A percentile compares a stretch with the other conserved stretches of the same genome.
Conservation (phyloP, 306 rosid genomes). For the Heteromeles arbutifolia region DNA sequence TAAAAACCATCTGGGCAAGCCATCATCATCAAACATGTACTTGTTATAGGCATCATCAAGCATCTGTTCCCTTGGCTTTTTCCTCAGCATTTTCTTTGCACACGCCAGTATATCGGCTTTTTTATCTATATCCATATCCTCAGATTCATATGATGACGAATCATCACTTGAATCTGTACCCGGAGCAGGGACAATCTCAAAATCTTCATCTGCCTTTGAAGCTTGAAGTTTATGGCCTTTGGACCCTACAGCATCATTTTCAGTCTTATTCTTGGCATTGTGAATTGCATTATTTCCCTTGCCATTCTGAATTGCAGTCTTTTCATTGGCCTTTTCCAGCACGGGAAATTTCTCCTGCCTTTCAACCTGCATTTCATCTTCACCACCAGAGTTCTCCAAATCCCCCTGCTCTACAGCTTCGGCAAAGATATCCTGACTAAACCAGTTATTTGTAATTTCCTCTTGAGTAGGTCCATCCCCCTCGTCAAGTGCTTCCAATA, state of each 20-base stretch:
- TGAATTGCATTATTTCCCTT: neutral
- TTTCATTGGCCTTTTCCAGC: slow-evolving; percentile 34
- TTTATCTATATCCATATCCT: slow-evolving; percentile 31
- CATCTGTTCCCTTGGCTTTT: slow-evolving; percentile 59
- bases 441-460: slow-evolving; percentile 76
- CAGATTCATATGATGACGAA: slow-evolving; percentile 64
- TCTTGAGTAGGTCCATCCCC: slow-evolving; percentile 60
- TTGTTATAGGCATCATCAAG: slow-evolving; percentile 79
- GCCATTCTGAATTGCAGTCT: slow-evolving; percentile 9
- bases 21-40: slow-evolving; percentile 71
- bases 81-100: slow-evolving; percentile 78
- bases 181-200: slow-evolving; percentile 80
- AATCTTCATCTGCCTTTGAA: slow-evolving; percentile 42
- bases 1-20: slow-evolving; percentile 82
- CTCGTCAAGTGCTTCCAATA: slow-evolving; percentile 70
- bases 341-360: slow-evolving; percentile 23
- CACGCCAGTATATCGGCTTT: slow-evolving; percentile 82
- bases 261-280: slow-evolving; percentile 28
- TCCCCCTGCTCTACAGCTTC: slow-evolving; percentile 76
- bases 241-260: slow-evolving; percentile 6
- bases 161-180: slow-evolving; percentile 78
- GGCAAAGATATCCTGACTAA: slow-evolving; percentile 79
- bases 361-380: slow-evolving; percentile 62
- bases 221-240: slow-evolving; percentile 20
- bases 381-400: slow-evolving; percentile 41